phyloP scores from a whole-genome alignment of 2,329 filamentous ascomycete genomes.

The Rutstroemia sp. region DNA sequence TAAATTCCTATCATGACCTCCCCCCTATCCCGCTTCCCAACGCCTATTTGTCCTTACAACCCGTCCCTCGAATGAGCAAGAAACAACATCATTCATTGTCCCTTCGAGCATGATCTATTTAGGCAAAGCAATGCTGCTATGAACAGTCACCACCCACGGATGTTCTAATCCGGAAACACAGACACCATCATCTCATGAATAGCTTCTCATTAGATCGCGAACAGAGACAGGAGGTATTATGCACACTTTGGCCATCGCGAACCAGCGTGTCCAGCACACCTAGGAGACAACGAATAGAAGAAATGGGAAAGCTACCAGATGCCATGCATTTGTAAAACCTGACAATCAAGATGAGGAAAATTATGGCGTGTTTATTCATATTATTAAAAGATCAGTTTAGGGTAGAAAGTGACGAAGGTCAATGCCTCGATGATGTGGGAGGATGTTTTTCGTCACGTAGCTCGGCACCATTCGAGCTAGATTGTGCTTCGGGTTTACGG shows the following conservation, averaged over 20 bases:
- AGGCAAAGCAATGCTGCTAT: background rate
- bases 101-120: too few relatives aligned
- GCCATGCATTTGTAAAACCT: conserved; percentile 7
- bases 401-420: conserved; percentile 1
- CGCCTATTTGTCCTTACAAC: too few relatives aligned
- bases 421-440: conserved; percentile 24
- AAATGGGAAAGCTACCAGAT: conserved; percentile 6
- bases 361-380: conserved; percentile 8
- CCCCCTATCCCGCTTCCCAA: too few relatives aligned
- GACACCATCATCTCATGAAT: conserved; percentile 1
- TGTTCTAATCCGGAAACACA: background rate
- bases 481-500: conserved; percentile 24
- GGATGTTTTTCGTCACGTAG: conserved; percentile 16
- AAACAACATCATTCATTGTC: too few relatives aligned
- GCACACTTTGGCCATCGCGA: conserved; percentile 7
- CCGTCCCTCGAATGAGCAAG: too few relatives aligned
- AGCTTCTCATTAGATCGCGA: conserved; percentile 1
- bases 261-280: conserved; percentile 10
- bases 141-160: background rate
- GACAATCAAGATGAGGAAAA: conserved; percentile 5
- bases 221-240: conserved; percentile 4
- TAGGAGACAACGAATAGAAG: conserved; percentile 8
- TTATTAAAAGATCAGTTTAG: conserved; percentile 3
- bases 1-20: conserved; percentile 1
- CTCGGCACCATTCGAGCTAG: conserved; percentile 12